Conservation (phyloP, 768 basidiomycete genomes). For the Antrodiella citrinella region DNA sequence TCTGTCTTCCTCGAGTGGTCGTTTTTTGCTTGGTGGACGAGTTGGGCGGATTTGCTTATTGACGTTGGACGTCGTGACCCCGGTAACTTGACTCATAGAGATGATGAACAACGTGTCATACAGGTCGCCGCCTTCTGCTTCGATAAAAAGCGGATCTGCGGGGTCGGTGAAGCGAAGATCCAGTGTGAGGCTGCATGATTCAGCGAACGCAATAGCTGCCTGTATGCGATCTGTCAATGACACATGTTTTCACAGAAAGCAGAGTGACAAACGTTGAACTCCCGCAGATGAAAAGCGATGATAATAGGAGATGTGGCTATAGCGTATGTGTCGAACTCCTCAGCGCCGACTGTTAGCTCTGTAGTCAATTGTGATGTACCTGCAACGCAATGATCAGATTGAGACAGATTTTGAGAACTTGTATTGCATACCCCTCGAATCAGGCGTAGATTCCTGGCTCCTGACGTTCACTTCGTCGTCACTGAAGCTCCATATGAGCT, state of each 20-base stretch:
- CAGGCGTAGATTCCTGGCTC: conserved; percentile 58
- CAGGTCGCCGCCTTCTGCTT: conserved; percentile 55
- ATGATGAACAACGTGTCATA: conserved; percentile 66
- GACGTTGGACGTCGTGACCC: neutral
- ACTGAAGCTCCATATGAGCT: conserved; percentile 75
- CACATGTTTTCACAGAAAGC: neutral
- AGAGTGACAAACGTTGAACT: conserved; percentile 57
- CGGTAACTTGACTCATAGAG: conserved; percentile 44
- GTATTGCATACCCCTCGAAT: conserved; percentile 46
- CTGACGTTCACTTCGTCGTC: conserved; percentile 60
- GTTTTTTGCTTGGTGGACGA: conserved; percentile 27
- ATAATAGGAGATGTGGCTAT: conserved; percentile 54
- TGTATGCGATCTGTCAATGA: conserved; percentile 18
- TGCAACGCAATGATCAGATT: conserved; percentile 16
- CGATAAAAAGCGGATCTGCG: conserved; percentile 66
- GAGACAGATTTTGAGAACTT: neutral
- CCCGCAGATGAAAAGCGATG: conserved; percentile 73
- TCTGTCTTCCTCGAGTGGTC: conserved; percentile 28
- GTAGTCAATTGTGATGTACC: conserved; percentile 62
- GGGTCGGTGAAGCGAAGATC: conserved; percentile 74
- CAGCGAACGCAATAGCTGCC: conserved; percentile 78
- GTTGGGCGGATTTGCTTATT: conserved; percentile 1
- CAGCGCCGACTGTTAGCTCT: conserved; percentile 65
- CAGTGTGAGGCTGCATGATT: conserved; percentile 55
- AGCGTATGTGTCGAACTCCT: conserved; percentile 77